Conservation (phyloP, 805 yeast species). For the Yamadazyma endophytica region DNA sequence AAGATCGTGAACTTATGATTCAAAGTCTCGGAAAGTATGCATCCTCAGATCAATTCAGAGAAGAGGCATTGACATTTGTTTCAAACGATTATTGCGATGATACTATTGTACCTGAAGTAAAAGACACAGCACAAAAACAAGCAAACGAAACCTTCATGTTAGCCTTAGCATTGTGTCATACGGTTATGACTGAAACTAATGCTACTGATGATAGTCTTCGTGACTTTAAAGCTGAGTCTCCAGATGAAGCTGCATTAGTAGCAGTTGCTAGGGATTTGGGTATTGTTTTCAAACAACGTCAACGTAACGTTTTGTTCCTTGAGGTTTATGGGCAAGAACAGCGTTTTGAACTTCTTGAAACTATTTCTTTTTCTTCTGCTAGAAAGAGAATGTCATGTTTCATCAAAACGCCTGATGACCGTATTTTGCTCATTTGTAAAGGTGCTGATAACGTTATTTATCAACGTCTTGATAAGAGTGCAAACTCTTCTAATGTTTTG, state of each 20-base stretch:
- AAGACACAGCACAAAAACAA: conserved; percentile 58
- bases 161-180: conserved; percentile 72
- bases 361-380: conserved; percentile 63
- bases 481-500: conserved; percentile 41
- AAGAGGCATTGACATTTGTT: conserved; percentile 67
- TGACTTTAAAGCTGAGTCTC: conserved; percentile 72
- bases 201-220: conserved; percentile 35
- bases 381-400: conserved; percentile 79
- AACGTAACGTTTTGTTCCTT: conserved; percentile 43
- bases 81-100: conserved; percentile 63
- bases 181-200: conserved; percentile 62
- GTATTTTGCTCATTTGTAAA: conserved; percentile 50
- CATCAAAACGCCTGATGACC: conserved; percentile 40
- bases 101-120: conserved; percentile 40
- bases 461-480: conserved; percentile 29
- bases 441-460: conserved; percentile 78
- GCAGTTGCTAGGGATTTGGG: conserved; percentile 73
- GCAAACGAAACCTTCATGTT: conserved; percentile 73
- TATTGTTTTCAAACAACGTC: conserved; percentile 52
- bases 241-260: conserved; percentile 82
- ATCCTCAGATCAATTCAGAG: no score
- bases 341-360: conserved; percentile 48
- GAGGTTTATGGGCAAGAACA: conserved; percentile 42
- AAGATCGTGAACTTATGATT: conserved; percentile 61
- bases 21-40: conserved; percentile 34